Base-by-base conservation (phyloP, 1,284 basidiomycete species). In the Heterobasidion parviporum region DNA sequence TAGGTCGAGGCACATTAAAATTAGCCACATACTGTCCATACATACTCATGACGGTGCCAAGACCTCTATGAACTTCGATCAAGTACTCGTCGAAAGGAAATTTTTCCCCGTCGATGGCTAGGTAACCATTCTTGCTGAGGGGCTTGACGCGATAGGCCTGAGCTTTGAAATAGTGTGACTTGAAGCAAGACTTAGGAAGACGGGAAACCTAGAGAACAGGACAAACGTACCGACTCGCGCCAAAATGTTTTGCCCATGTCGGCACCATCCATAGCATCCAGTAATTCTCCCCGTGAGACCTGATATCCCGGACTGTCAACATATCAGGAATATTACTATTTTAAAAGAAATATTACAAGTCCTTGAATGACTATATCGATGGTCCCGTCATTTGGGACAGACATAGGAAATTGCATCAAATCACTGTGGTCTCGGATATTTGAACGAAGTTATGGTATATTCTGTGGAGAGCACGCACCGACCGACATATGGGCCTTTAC, bases 391-490 rank as follows among this genome's bases (percentile, higher is more conserved):
- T 89, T 83, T 0, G 88, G 83, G 43, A 84, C 70, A 1, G 90
- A 85, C 3, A 90, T 84, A 0, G 93, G 93, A 69, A 94, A 95
- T 54, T 93, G 86, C 85, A 94, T 89, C 45, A 92, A 73, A 66
- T 93, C 88, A 52, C 87, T 56, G 54, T 48, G 8, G 9, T n/a
- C 46, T 32, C n/a, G 16, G 18, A 14, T 10, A 48, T 41, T 12
- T 35, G 35, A 32, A 38, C 10, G 9, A 33, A 15, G 41, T 26
- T 8, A n/a, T 34, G 32, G 9, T 51, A 55, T 18, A 49, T 14
- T 47, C 32, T 53, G 15, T 55, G 44, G 1, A 7, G 36, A n/a
- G 3, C 0, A 33, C 67, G 54, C 60, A 86, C 89, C 80, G 71
- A 68, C 80, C 85, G 70, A 80, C 82, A 67, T 80, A 88, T 3